Evolutionary conservation across 176 grass and related monocot genomes (phyloP).

Genomic region (Olyra latifolia): DNA sequence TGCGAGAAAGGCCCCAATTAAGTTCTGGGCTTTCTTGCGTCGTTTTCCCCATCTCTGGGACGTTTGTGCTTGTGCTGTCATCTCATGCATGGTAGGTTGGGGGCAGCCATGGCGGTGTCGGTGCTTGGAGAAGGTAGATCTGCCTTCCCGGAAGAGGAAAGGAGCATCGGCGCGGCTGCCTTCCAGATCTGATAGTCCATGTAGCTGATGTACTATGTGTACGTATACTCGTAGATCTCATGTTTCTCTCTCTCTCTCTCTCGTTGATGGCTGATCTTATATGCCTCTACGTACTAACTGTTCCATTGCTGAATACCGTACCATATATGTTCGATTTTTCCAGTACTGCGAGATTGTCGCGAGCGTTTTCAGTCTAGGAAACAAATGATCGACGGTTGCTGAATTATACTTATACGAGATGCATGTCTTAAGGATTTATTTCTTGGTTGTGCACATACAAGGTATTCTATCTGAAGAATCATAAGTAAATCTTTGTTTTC

Average conservation of each 20-base stretch:
- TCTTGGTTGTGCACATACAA: not conserved
- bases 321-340: not conserved
- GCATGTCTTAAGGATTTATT: not conserved
- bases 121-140: conserved; percentile 12
- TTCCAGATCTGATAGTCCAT: conserved; percentile 54
- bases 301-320: not conserved
- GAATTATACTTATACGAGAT: not conserved
- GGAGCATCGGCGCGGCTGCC: conserved; percentile 4
- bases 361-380: not conserved
- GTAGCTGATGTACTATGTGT: conserved; percentile 26
- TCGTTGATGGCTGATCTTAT: not conserved
- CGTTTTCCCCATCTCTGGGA: not conserved
- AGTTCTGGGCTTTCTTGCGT: not conserved
- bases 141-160: conserved; percentile 27
- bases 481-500: not conserved
- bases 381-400: not conserved
- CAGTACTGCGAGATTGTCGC: not conserved
- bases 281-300: not conserved
- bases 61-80: conserved; percentile 7
- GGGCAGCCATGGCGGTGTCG: conserved; percentile 26
- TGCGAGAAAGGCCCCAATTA: not conserved
- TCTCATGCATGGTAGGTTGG: conserved; percentile 33
- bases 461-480: no score
- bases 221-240: conserved; percentile 32
- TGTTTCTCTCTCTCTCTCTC: not conserved